Base-by-base conservation (phyloP, 805 yeast genomes). In the Diddensiella transvaalensis region DNA sequence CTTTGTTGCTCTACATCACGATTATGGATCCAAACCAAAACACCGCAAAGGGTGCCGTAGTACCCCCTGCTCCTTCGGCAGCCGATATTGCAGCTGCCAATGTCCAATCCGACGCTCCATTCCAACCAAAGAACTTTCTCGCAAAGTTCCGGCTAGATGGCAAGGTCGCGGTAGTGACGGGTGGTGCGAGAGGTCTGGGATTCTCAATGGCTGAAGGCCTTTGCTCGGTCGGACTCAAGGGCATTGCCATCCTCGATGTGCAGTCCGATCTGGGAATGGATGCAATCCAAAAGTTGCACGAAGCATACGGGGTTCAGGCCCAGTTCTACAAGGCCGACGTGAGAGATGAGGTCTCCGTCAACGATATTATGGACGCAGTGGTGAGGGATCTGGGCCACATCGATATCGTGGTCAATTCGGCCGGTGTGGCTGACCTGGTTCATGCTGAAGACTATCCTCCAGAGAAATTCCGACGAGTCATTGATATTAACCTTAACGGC, bases 371-470 rank as follows among this genome's bases (percentile, higher is more conserved):
- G 62, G 70, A 73, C 51, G 68, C 75, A 26, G 74, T 80, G 56
- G 79, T 72, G 48, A 72, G 68, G 44, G 78, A 75, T 60, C 78
- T 81, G 61, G 78, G 77, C 49, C 70, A 72, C 55, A 68, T 80
- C 39, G 82, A 78, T 63, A 62, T 81, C 48, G 76, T 81, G 52
- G 71, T 81, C 60, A 78, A 80, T 72, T 69, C 81, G 35, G 86
- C 86, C 39, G 86, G 87, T 32, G 81, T 80, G 59, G 80, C 83
- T 52, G 85, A 82, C 61, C 75, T 80, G 61, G 80, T 77, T 63
- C 82, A 81, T 49, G 87, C 86, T 47, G 84, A 80, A 63, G 82
- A 80, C 56, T 80, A 80, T 67, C 82, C 85, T 5, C 74, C 82
- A 19, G 70, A 72, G 51, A 80, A 80, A 66, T 83, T 83, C 60